Percentiles rank a stretch among this genome's conserved stretches.
phyloP scores from a whole-genome alignment of 352 stramenopile species.

The Phytophthora cactorum region DNA sequence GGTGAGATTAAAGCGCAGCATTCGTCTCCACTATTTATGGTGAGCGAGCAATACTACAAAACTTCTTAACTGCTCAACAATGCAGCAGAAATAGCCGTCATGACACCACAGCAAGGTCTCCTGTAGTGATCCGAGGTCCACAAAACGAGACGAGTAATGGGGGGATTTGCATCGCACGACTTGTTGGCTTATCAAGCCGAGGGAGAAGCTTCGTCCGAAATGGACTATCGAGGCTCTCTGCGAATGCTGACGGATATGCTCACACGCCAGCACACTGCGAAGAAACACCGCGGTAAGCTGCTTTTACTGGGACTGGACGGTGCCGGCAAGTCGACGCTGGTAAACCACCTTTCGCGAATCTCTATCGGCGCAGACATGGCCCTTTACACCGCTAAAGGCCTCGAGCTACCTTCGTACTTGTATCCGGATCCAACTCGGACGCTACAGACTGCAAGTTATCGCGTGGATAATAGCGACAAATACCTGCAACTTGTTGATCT shows the following conservation, averaged over 20 bases:
- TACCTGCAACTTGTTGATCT: conserved; percentile 60
- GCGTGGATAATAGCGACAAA: conserved; percentile 42
- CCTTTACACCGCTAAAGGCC: conserved; percentile 12
- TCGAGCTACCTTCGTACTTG: conserved; percentile 27
- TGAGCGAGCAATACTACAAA: not conserved
- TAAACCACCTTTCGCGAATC: conserved; percentile 46
- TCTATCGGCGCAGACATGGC: conserved; percentile 31
- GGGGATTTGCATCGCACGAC: conserved; percentile 51
- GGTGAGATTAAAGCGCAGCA: conserved; percentile 2
- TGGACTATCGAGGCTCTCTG: conserved; percentile 27
- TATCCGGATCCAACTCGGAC: conserved; percentile 38
- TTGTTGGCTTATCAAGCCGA: conserved; percentile 21
- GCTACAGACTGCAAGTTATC: conserved; percentile 36
- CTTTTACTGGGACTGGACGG: conserved; percentile 62
- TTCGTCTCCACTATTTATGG: conserved; percentile 30
- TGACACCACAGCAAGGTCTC: not conserved
- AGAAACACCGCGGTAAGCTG: conserved; percentile 52
- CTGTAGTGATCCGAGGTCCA: no score
- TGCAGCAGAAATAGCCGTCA: conserved; percentile 29
- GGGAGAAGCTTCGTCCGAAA: conserved; percentile 16
- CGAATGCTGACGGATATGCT: conserved; percentile 29
- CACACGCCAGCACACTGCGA: conserved; percentile 36
- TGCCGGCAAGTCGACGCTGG: conserved; percentile 66
- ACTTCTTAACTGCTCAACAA: conserved; percentile 21
- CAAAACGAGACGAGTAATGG: conserved; percentile 26